phyloP scores from a whole-genome alignment of 2,329 filamentous ascomycete genomes.

The Lachnellula occidentalis region DNA sequence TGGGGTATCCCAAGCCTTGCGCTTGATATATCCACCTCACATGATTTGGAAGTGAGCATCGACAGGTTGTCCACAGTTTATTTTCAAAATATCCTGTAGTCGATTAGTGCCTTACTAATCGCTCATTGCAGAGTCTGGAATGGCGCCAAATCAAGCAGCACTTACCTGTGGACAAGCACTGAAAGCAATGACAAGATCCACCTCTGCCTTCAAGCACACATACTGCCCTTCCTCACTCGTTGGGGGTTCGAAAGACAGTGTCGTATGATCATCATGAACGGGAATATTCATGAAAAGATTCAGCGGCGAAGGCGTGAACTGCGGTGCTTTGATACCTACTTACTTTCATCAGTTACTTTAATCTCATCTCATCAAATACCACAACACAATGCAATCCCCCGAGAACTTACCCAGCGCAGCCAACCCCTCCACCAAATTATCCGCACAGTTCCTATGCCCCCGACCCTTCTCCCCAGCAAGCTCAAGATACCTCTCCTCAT shows the following conservation, averaged over 20 bases:
- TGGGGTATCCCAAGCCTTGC: no score
- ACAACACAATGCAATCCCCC: no score
- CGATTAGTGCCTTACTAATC: neutral
- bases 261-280: slow-evolving; percentile 19
- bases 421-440: slow-evolving; percentile 22
- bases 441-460: slow-evolving; percentile 22
- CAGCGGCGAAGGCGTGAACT: slow-evolving; percentile 22
- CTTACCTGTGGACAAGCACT: slow-evolving; percentile 24
- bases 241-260: slow-evolving; percentile 19
- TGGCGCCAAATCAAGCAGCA: neutral
- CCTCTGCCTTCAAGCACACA: slow-evolving; percentile 20
- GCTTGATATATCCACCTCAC: neutral
- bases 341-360: neutral
- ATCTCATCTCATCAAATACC: neutral
- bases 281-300: slow-evolving; percentile 28
- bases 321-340: slow-evolving; percentile 16
- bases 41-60: slow-evolving; percentile 18
- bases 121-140: neutral
- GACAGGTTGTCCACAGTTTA: slow-evolving; percentile 21
- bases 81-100: slow-evolving; percentile 20
- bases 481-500: slow-evolving; percentile 20
- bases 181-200: slow-evolving; percentile 22
- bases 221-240: slow-evolving; percentile 17
- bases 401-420: slow-evolving; percentile 12
- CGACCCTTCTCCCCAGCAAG: slow-evolving; percentile 12